Evolutionary conservation across 148 eudicot genomes (phyloP), one percentile per base, ranked within the genome.

Genomic region (Dianthus caryophyllus): DNA sequence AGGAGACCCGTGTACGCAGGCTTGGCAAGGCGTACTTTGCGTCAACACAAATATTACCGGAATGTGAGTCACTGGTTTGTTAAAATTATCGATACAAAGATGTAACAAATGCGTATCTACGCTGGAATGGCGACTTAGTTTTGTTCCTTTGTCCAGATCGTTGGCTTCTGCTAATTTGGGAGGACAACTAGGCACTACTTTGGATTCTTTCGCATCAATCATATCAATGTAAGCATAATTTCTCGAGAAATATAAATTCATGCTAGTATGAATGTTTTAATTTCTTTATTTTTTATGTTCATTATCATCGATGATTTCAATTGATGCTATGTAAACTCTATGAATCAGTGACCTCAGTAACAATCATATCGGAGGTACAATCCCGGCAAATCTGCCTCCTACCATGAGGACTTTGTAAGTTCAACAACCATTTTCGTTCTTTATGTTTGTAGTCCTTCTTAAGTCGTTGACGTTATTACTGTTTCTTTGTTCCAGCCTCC

Each of bases 1-100:
- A 18, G 97, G 96, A 71, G 99, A 94, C 70, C 99, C 99, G 3
- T 94, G 99, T 69, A 61, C 73, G 17, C 90, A 87, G 22, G 80
- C 73, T 78, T 94, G 99, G 99, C 96, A 84, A 84, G 99, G 99
- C 41, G 90, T 94, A n/a, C 86, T 70, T 48, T 94, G 99, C 71
- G 99, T 90, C 56, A 88, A 79, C 73, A 73, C 97, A 57, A 88
- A 88, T 71, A 78, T 94, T 66, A 88, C 96, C 10, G 86, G 76
- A 80, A 77, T 94, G 99, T 94, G 85, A 55, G 68, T 64, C 1
- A 50, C 48, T 25, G 3, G 18, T 27, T 65, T 14, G 13, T 60
- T 36, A 31, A 60, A 53, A n/a, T 31, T 33, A 43, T 63, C 22
- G 30, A 11, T 8, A 46, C 5, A 13, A 20, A 21, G 47, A 61